Evolutionary conservation across 1,284 basidiomycete species (phyloP).

Genomic region (Cutaneotrichosporon arboriforme): DNA sequence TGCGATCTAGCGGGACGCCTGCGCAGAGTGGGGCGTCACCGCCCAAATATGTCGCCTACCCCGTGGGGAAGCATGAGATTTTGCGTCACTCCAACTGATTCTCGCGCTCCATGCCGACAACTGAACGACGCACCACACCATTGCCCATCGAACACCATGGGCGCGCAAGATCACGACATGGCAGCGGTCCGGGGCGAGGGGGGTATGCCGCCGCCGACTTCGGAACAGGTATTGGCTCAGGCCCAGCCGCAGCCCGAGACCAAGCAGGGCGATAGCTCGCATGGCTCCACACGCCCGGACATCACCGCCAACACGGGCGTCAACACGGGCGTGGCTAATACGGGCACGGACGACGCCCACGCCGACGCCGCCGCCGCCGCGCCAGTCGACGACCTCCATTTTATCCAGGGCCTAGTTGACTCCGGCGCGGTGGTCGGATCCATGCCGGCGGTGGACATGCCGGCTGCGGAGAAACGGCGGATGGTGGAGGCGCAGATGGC

Average conservation of each 20-base stretch:
- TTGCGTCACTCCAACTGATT: neutral
- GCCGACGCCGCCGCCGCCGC: conserved; percentile 18
- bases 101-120: neutral
- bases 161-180: conserved; percentile 5
- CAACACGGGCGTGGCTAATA: too few species aligned
- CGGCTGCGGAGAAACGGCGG: conserved; percentile 34
- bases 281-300: too few species aligned
- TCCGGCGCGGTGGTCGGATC: conserved; percentile 37
- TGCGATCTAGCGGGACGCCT: too few species aligned
- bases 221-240: too few species aligned
- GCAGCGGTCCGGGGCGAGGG: too few species aligned
- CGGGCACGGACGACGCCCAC: too few species aligned
- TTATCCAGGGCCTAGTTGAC: conserved; percentile 42
- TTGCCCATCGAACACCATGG: neutral
- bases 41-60: too few species aligned
- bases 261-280: too few species aligned
- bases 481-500: conserved; percentile 32
- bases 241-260: too few species aligned
- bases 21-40: too few species aligned
- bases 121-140: neutral
- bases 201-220: too few species aligned
- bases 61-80: conserved; percentile 2
- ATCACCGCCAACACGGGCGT: too few species aligned
- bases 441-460: conserved; percentile 28
- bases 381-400: conserved; percentile 37